Evolutionary conservation across 2,329 filamentous ascomycete genomes (phyloP), one percentile per base, ranked within the genome.

Genomic region (Cryphonectria naterciae): DNA sequence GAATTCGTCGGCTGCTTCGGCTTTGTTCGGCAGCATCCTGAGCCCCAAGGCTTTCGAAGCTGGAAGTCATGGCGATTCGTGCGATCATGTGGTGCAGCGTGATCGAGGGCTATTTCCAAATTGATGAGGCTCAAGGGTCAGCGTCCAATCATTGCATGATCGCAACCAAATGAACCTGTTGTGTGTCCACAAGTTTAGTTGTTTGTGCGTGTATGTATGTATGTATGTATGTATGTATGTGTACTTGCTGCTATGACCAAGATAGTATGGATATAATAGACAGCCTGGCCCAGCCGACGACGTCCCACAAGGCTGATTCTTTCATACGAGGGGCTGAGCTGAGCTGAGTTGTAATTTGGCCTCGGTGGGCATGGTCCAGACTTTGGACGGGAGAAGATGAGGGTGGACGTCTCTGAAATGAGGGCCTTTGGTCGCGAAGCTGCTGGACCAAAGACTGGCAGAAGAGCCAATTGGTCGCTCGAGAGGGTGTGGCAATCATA

Each of bases 321-420:
- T 61, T 35, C 22, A n/a, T 39, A 19, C 17, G 32, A 32, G 32
- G 8, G 22, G 52, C 52, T 32, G n/a, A 61, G 58, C 58, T n/a
- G 52, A 56, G 54, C 54, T 56, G 58, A n/a, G 32, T 1, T 61
- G 32, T 61, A 61, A 61, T 61, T 15, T 61, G 58, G 22, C 54
- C 54, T 35, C 54, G 54, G 54, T 32, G 25, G 25, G 54, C 13
- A 19, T 58, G 25, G 54, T 32, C 13, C 52, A 56, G 52, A 28
- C 25, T 32, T n/a, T 58, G 28, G 54, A 17, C 64, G 35, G 35
- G 32, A 65, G 35, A 19, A 35, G 37, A 39, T 39, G 37, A 70
- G 65, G 65, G 68, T 72, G 70, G 70, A 41, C 56, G 58, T 22
- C 22, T 68, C 37, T n/a, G 43, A 66, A 63, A 66, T 70, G 68